These are phyloP conservation scores for Actinomortierella ambigua DNA, from an alignment of 371 early-diverging fungal species.

Conservation along the genomic window DNA sequence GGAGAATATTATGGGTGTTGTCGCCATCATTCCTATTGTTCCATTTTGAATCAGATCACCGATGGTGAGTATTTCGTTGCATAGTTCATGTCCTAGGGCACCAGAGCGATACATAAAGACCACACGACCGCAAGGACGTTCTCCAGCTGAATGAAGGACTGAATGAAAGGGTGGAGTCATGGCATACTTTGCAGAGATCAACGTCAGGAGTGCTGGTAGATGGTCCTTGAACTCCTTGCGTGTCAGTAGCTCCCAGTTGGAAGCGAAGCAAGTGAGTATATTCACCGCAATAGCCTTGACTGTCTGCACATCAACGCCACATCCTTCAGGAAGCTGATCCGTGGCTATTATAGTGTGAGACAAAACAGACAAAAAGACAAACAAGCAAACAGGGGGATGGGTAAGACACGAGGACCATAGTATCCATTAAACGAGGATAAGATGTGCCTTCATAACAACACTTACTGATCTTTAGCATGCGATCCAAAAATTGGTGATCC, in stretches of 20 bases:
- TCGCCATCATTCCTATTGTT: constrained; percentile 17
- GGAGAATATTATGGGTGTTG: constrained; percentile 30
- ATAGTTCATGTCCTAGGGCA: no score
- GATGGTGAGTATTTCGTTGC: no score
- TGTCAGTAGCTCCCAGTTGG: constrained; percentile 28
- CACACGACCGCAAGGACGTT: neutral
- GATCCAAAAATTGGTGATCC: constrained; percentile 36
- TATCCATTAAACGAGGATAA: neutral
- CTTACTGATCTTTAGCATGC: constrained; percentile 40
- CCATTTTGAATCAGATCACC: neutral
- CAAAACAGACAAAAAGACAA: neutral
- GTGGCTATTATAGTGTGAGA: neutral
- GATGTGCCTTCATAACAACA: neutral
- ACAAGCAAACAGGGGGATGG: neutral
- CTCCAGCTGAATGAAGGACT: neutral
- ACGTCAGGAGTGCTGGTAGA: constrained; percentile 24
- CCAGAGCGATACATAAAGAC: no score
- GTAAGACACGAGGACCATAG: neutral
- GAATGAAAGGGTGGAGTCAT: no score
- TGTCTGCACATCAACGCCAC: constrained; percentile 24
- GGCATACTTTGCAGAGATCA: constrained; percentile 27
- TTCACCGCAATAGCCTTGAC: constrained; percentile 32
- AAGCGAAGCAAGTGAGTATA: constrained; percentile 32
- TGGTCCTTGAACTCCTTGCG: constrained; percentile 42
- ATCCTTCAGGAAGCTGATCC: constrained; percentile 8